phyloP scores from a whole-genome alignment of 805 yeast genomes.

The Tetrapisispora taiwanensis region DNA sequence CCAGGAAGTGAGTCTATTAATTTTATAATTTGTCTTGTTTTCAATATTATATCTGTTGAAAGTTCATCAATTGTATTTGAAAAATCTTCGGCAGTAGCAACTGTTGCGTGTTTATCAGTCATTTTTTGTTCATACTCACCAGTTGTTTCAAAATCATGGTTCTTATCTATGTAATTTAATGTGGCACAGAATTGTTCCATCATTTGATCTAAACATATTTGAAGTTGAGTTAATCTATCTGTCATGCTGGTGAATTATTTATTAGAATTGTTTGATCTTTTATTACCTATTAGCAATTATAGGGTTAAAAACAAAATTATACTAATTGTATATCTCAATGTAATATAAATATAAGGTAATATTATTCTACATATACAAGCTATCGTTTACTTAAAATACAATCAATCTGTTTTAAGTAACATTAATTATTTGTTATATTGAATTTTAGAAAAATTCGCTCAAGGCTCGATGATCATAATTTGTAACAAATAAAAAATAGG shows the following conservation, averaged over 20 bases:
- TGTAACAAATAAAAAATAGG: too few relatives aligned
- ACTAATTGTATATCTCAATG: too few relatives aligned
- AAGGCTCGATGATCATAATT: too few relatives aligned
- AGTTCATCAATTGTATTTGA: slow-evolving; percentile 56
- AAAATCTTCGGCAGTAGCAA: slow-evolving; percentile 40
- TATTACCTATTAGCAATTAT: too few relatives aligned
- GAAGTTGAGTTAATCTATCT: slow-evolving; percentile 83
- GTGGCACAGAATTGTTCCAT: slow-evolving; percentile 75
- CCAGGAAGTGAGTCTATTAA: slow-evolving; percentile 89
- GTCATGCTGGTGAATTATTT: slow-evolving; percentile 38
- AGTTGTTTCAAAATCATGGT: slow-evolving; percentile 48
- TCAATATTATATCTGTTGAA: slow-evolving; percentile 73
- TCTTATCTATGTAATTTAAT: slow-evolving; percentile 66
- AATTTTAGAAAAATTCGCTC: too few relatives aligned
- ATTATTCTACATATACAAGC: too few relatives aligned
- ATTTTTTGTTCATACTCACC: slow-evolving; percentile 44
- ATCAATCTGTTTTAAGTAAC: too few relatives aligned
- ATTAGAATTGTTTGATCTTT: too few relatives aligned
- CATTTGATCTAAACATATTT: slow-evolving; percentile 70
- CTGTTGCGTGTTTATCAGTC: slow-evolving; percentile 49
- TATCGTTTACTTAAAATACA: too few relatives aligned
- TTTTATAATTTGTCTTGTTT: slow-evolving; percentile 76
- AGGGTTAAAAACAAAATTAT: too few relatives aligned
- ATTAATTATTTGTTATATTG: too few relatives aligned
- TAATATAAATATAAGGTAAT: too few relatives aligned